Base-by-base conservation (phyloP, 148 eudicot species). In the Fallopia convolvulus region DNA sequence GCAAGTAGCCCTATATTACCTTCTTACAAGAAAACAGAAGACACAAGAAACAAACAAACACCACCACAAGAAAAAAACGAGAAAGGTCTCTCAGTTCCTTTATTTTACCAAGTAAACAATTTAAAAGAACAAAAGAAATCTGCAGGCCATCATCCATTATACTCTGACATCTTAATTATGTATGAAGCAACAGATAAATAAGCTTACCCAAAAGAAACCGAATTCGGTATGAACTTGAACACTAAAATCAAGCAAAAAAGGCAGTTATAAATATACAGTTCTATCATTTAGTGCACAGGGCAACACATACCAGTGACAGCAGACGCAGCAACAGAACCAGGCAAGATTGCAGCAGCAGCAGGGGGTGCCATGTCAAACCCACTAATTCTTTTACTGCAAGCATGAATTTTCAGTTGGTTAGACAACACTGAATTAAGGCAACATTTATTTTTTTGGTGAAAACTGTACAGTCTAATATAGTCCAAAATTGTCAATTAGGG, bases 331-430 rank as follows among this genome's bases (percentile, higher is more conserved):
- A 79, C 80, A 80, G 89, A 84, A 78, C 83, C 87, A 79, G 93
- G 87, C 82, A 91, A 80, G 85, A 91, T 70, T 65, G 97, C 94
- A 83, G 89, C 82, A 77, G 93, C 82, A 77, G 93, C 82, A 74
- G 98, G 98, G 78, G 99, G 98, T 20, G 99, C 94, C 99, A 96
- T 93, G 85, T 96, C 98, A 77, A 96, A 96, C 77, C 97, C 98
- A 73, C 98, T 96, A 72, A 91, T 79, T 84, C 98, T 93, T 90
- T 93, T 93, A 85, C 98, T 96, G 94, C 80, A 83, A 80, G 82
- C 36, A 76, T 63, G 78, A 39, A 48, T 15, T 0, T 20, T 73
- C 36, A 21, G 75, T 73, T n/a, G 5, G 21, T 20, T 21, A 73
- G 32, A 44, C 46, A 68, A 1, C 58, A 55, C 5, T 9, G 2